Evolutionary conservation across 2,329 filamentous ascomycete genomes (phyloP).

Genomic region (Penicillium sp.): DNA sequence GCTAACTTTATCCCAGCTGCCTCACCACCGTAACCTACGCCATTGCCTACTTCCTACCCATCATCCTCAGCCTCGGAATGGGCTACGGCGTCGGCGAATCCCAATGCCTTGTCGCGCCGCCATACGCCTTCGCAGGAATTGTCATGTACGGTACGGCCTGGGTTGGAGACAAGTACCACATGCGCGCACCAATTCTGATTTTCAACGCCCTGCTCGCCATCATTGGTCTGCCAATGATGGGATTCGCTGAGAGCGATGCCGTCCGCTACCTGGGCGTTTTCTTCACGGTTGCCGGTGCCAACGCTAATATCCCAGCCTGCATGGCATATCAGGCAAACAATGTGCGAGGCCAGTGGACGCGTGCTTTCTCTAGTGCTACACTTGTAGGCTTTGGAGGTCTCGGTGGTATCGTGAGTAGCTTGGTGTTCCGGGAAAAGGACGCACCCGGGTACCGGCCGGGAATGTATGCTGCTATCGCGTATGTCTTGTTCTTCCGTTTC

Average conservation of each 20-base stretch:
- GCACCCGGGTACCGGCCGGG: constrained; percentile 37
- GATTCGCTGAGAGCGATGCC: constrained; percentile 56
- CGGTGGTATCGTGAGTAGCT: constrained; percentile 71
- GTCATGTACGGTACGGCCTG: constrained; percentile 61
- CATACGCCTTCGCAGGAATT: constrained; percentile 64
- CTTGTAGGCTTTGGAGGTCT: constrained; percentile 74
- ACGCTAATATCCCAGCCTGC: constrained; percentile 70
- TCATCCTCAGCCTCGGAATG: constrained; percentile 65
- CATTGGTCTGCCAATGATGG: constrained; percentile 70
- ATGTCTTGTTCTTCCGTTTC: constrained; percentile 12
- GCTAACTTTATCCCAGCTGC: constrained; percentile 51
- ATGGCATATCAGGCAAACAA: constrained; percentile 86
- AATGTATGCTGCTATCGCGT: constrained; percentile 35
- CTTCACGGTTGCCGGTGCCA: constrained; percentile 71
- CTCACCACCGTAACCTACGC: constrained; percentile 73
- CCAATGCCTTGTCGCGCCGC: constrained; percentile 70
- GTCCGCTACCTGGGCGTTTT: constrained; percentile 74
- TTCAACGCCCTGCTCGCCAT: constrained; percentile 65
- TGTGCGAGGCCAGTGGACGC: constrained; percentile 84
- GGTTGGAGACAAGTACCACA: constrained; percentile 63
- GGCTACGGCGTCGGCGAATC: constrained; percentile 62
- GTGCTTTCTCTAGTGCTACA: constrained; percentile 72
- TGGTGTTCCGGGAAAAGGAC: constrained; percentile 62
- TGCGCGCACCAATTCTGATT: constrained; percentile 65
- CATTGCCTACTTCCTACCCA: constrained; percentile 74